A percentile compares a stretch with the other conserved stretches of the same genome.
phyloP scores from a whole-genome alignment of 2,329 filamentous ascomycete species.

The Xylariales sp. region DNA sequence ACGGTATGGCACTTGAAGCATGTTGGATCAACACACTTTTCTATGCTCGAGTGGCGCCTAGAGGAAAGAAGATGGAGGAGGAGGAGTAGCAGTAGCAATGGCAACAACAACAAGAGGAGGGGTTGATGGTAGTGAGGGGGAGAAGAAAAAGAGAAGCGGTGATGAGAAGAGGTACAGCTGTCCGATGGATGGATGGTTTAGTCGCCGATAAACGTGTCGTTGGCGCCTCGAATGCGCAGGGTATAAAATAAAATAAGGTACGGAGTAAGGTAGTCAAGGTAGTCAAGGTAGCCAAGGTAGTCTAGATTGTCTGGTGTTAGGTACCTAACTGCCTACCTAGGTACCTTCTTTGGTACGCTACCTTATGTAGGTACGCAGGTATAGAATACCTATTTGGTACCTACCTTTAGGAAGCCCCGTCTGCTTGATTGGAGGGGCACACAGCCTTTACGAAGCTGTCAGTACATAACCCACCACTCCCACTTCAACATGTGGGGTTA shows the following conservation, averaged over 20 bases:
- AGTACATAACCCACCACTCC: not conserved
- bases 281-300: too few relatives aligned
- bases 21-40: conserved; percentile 45
- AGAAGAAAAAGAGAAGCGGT: conserved; percentile 30
- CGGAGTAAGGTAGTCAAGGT: not conserved
- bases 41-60: conserved; percentile 10
- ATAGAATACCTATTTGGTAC: not conserved
- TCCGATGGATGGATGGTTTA: conserved; percentile 1
- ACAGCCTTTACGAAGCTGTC: not conserved
- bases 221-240: conserved; percentile 24
- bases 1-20: conserved; percentile 69
- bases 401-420: not conserved
- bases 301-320: not conserved
- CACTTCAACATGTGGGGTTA: conserved; percentile 28
- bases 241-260: conserved; percentile 9
- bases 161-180: conserved; percentile 23
- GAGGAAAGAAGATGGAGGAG: not conserved
- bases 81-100: not conserved
- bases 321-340: not conserved
- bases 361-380: not conserved
- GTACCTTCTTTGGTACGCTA: too few relatives aligned
- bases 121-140: not conserved
- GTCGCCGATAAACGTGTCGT: conserved; percentile 28
- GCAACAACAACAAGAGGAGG: not conserved
- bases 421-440: conserved; percentile 29